These are phyloP conservation scores for Diaporthe velutina DNA, from an alignment of 2,329 filamentous ascomycete genomes.

Conservation along the genomic window DNA sequence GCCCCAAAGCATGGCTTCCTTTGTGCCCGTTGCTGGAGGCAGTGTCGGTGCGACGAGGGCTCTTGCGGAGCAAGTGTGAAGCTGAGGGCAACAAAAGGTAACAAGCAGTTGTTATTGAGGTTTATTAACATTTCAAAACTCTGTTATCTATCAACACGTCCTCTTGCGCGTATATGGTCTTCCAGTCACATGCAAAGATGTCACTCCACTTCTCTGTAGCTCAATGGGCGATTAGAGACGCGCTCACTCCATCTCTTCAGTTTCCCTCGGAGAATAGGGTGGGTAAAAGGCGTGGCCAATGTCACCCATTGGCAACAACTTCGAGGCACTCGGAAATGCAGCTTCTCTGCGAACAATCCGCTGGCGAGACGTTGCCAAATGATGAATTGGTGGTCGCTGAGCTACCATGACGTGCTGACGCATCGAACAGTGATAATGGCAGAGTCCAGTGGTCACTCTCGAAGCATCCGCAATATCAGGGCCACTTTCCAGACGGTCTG, in stretches of 20 bases:
- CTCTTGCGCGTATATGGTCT: background rate
- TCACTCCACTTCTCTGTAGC: too few relatives aligned
- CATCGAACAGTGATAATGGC: background rate
- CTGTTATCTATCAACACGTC: background rate
- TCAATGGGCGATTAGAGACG: background rate
- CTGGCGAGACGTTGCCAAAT: background rate
- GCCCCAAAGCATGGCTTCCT: background rate
- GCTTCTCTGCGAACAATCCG: background rate
- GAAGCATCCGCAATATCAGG: background rate
- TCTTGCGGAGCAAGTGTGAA: conserved; percentile 26
- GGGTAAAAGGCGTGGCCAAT: background rate
- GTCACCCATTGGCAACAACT: background rate
- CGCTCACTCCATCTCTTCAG: background rate
- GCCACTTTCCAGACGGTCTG: background rate
- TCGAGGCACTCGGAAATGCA: background rate
- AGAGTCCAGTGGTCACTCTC: background rate
- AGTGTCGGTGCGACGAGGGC: background rate
- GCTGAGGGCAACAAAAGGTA: too few relatives aligned
- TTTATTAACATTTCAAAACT: too few relatives aligned
- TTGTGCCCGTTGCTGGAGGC: conserved; percentile 21
- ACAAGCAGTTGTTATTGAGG: too few relatives aligned
- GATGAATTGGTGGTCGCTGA: background rate
- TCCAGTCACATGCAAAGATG: background rate
- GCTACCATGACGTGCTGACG: background rate
- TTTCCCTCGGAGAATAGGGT: background rate